A percentile compares a stretch with the other conserved stretches of the same genome.
Conservation (phyloP, 2,329 filamentous ascomycete species). For the Neoascochyta sp. region DNA sequence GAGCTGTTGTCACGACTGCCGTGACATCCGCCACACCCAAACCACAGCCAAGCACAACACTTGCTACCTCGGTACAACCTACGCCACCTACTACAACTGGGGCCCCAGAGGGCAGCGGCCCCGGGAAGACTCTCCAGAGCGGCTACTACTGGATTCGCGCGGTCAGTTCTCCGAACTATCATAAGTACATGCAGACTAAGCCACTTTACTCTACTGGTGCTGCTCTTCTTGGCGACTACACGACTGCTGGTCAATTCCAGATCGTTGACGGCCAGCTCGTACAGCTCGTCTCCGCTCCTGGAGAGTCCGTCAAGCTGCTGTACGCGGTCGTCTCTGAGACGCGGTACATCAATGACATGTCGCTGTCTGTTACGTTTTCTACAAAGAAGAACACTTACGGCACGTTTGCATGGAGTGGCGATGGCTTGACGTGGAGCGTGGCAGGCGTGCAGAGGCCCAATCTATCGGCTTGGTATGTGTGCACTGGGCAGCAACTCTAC, state of each 20-base stretch:
- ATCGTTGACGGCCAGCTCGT: slow-evolving; percentile 55
- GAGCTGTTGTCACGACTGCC: slow-evolving; percentile 17
- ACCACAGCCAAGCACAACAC: too few species aligned
- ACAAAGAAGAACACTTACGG: slow-evolving; percentile 53
- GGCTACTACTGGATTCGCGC: slow-evolving; percentile 58
- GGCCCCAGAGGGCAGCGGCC: slow-evolving; percentile 30
- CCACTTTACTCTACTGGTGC: slow-evolving; percentile 42
- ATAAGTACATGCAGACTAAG: slow-evolving; percentile 40
- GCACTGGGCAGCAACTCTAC: slow-evolving; percentile 50
- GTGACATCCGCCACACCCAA: slow-evolving; percentile 10
- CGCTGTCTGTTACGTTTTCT: slow-evolving; percentile 52
- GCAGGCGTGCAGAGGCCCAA: slow-evolving; percentile 52
- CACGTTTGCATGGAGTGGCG: slow-evolving; percentile 56
- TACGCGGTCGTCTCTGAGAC: slow-evolving; percentile 31
- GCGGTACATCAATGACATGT: slow-evolving; percentile 31
- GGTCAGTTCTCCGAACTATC: slow-evolving; percentile 55
- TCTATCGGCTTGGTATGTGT: slow-evolving; percentile 58
- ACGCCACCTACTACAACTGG: slow-evolving; percentile 23
- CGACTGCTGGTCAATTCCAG: slow-evolving; percentile 57
- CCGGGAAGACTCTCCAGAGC: slow-evolving; percentile 47
- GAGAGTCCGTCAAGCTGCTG: slow-evolving; percentile 43
- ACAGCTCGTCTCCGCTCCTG: slow-evolving; percentile 49
- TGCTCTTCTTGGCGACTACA: slow-evolving; percentile 52
- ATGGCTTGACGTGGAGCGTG: slow-evolving; percentile 54
- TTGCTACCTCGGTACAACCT: too few species aligned